These are phyloP conservation scores for Rhizoclosmatium globosum DNA, from an alignment of 192 early-diverging fungal genomes.

Conservation along the genomic window DNA sequence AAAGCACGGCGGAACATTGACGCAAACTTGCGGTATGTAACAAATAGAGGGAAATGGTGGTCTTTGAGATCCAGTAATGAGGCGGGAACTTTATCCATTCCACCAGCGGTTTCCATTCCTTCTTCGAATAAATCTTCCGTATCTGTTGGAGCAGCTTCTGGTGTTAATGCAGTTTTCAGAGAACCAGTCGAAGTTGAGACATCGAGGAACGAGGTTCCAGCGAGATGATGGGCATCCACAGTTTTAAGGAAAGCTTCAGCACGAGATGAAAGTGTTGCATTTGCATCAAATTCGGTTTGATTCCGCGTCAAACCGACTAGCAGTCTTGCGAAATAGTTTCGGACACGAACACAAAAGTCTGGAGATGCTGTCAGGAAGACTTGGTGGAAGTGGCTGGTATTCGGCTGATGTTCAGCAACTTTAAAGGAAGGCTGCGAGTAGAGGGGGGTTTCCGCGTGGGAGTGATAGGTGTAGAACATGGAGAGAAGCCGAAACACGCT, in stretches of 20 bases:
- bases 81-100: conserved; percentile 9
- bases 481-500: conserved; percentile 37
- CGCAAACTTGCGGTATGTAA: conserved; percentile 28
- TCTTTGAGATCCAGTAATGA: conserved; percentile 35
- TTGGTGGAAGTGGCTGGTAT: conserved; percentile 23
- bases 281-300: background rate
- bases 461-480: background rate
- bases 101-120: background rate
- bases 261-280: too few relatives aligned
- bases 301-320: background rate
- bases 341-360: conserved; percentile 37
- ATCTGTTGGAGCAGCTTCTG: too few relatives aligned
- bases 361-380: conserved; percentile 46
- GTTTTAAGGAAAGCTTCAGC: too few relatives aligned
- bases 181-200: background rate
- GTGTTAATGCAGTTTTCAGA: background rate
- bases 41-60: conserved; percentile 36
- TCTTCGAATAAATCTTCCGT: background rate
- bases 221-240: background rate
- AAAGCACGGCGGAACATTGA: conserved; percentile 26
- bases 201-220: background rate
- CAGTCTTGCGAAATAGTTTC: conserved; percentile 30
- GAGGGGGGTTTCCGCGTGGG: background rate
- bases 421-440: background rate
- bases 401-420: background rate